Evolutionary conservation across 352 stramenopile genomes (phyloP).

Genomic region (Halophytophthora polymorphica): DNA sequence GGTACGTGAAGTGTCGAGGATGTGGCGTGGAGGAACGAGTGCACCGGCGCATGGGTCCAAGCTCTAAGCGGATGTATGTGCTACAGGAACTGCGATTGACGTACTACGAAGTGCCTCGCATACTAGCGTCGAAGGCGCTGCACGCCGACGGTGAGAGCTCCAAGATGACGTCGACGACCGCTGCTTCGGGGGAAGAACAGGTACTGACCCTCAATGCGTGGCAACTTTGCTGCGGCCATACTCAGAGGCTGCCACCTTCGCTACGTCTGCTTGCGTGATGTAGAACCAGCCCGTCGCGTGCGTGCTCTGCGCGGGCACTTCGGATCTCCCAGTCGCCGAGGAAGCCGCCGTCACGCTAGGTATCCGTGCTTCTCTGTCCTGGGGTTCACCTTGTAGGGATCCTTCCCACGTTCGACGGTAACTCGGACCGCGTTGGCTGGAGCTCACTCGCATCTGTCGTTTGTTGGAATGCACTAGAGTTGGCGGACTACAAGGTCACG

Average conservation of each 20-base stretch:
- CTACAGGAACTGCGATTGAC: slow-evolving; percentile 36
- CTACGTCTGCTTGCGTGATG: slow-evolving; percentile 5
- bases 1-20: slow-evolving; percentile 22
- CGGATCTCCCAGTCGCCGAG: slow-evolving; percentile 94
- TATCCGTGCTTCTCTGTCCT: slow-evolving; percentile 14
- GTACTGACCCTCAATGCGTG: slow-evolving; percentile 3
- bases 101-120: slow-evolving; percentile 70
- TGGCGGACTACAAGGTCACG: slow-evolving; percentile 81
- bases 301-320: slow-evolving; percentile 95
- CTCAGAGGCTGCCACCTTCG: neutral
- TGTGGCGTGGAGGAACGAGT: neutral
- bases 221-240: neutral
- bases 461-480: slow-evolving; percentile 46
- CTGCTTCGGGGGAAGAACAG: slow-evolving; percentile 8
- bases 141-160: neutral
- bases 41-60: neutral
- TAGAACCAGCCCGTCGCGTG: slow-evolving; percentile 33
- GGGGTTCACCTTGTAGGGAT: too few relatives aligned
- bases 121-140: slow-evolving; percentile 55
- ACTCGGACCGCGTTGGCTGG: too few relatives aligned
- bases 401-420: too few relatives aligned
- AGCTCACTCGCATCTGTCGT: neutral
- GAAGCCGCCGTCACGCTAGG: slow-evolving; percentile 93
- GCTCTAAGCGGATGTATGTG: slow-evolving; percentile 2
- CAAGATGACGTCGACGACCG: neutral